Percentiles rank a stretch among this genome's conserved stretches.
phyloP scores from a whole-genome alignment of 139 green algal species.

The Coccomyxa sp. region DNA sequence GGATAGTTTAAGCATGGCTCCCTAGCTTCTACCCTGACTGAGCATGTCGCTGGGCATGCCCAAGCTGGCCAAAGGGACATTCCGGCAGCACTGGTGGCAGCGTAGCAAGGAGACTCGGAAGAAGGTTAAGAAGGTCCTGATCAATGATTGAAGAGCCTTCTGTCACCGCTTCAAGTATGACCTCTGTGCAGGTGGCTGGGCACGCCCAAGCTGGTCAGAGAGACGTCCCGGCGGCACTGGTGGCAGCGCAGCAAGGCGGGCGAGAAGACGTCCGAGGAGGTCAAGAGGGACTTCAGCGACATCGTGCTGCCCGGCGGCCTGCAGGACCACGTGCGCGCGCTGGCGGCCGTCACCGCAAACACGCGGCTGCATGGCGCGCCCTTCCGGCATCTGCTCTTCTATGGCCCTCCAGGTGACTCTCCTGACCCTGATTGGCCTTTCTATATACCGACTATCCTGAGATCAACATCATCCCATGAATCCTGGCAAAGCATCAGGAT shows the following conservation, averaged over 20 bases:
- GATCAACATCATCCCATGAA: no score
- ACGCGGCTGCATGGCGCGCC: constrained; percentile 88
- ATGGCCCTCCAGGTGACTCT: constrained; percentile 32
- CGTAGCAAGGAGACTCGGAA: constrained; percentile 24
- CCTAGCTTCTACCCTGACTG: no score
- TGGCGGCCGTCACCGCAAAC: constrained; percentile 87
- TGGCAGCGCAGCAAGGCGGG: constrained; percentile 20
- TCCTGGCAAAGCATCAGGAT: no score
- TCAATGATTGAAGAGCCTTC: no score
- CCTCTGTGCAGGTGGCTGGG: constrained; percentile 67
- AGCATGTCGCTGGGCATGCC: constrained; percentile 73
- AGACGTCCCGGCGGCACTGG: constrained; percentile 48
- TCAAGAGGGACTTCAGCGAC: constrained; percentile 79
- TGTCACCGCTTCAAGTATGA: no score
- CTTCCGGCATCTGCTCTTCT: constrained; percentile 96
- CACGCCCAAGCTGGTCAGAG: constrained; percentile 73
- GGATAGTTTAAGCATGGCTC: no score
- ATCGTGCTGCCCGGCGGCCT: constrained; percentile 81
- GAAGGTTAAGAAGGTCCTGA: constrained; percentile 43
- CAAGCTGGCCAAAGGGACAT: constrained; percentile 67
- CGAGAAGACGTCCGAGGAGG: constrained; percentile 41
- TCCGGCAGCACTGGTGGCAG: constrained; percentile 31
- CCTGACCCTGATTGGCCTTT: no score
- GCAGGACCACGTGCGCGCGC: constrained; percentile 71
- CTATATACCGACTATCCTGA: no score